Evolutionary conservation across 139 green algal genomes (phyloP), one percentile per base, ranked within the genome.

Genomic region (Closterium sp.): DNA sequence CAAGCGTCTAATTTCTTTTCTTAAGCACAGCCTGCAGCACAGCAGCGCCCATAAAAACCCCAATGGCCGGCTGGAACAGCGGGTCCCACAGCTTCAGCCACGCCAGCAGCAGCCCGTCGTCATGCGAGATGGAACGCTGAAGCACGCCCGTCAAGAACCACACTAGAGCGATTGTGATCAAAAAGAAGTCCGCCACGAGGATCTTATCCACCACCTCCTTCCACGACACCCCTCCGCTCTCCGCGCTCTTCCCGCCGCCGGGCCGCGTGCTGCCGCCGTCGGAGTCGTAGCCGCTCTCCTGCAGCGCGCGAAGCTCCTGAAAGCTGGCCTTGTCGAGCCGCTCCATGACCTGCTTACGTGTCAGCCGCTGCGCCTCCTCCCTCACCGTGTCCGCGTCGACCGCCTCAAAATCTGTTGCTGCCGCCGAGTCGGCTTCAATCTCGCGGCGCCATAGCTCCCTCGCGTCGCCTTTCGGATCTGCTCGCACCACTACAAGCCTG

Each of bases 181-280:
- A 93, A 36, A 93, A 93, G 86, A 93, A 93, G 86, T 93, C 90
- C 33, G 86, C 90, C n/a, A 93, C 86, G 12, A 93, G 28, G 19
- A 93, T 81, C 36, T 93, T 93, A 33, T 93, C 90, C 33, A 93
- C 64, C 33, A 88, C 85, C 30, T 92, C 86, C 55, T 76, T 76
- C 55, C 55, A 76, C 16, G 12, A 3, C 4, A 76, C 4, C 55
- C 16, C 55, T 76, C 55, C 55, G 12, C 55, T 76, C 12, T 76
- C 55, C 55, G 55, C 12, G 55, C 16, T 76, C 0, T 76, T 76
- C 55, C 55, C 55, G 25, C 16, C 10, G 10, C 55, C 55, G 55
- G 55, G 55, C 55, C 55, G 55, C 55, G 12, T 76, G 55, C 55
- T 76, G 55, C 55, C 55, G 9, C 55, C 55, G 25, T 76, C 55